phyloP scores from a whole-genome alignment of 176 grass and related monocot species.

The Musa schizocarpa region DNA sequence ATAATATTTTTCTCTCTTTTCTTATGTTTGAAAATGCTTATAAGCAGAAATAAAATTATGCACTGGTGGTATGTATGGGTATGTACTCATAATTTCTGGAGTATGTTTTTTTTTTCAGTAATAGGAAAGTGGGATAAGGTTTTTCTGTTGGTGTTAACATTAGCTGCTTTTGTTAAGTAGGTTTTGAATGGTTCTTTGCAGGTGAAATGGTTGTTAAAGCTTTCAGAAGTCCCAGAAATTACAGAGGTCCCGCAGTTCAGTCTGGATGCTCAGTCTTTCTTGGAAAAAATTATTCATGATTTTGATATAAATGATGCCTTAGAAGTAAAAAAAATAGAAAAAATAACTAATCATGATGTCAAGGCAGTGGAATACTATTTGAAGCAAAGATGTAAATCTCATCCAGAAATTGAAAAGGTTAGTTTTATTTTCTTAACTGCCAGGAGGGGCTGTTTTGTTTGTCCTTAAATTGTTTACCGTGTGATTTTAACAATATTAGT shows the following conservation, averaged over 20 bases:
- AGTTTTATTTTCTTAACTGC: background rate
- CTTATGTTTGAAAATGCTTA: too few species aligned
- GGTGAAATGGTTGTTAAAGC: conserved; percentile 85
- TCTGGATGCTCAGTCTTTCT: conserved; percentile 46
- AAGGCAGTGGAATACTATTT: conserved; percentile 91
- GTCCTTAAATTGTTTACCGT: background rate
- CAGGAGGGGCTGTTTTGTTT: background rate
- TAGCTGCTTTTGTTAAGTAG: background rate
- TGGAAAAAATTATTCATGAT: conserved; percentile 55
- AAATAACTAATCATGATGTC: conserved; percentile 89
- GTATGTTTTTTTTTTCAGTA: background rate
- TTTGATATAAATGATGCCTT: conserved; percentile 54
- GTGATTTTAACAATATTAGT: background rate
- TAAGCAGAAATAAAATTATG: too few species aligned
- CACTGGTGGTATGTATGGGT: too few species aligned
- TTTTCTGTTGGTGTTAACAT: background rate
- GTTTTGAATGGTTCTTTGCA: conserved; percentile 17
- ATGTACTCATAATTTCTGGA: too few species aligned
- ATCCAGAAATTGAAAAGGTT: conserved; percentile 76
- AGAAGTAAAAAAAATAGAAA: conserved; percentile 87
- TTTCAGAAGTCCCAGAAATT: conserved; percentile 71
- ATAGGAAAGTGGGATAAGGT: background rate
- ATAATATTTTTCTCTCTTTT: too few species aligned
- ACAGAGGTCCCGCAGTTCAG: conserved; percentile 76
- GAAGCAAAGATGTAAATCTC: conserved; percentile 76